Conservation (phyloP, 345 rosid genomes). For the Brassica nigra region DNA sequence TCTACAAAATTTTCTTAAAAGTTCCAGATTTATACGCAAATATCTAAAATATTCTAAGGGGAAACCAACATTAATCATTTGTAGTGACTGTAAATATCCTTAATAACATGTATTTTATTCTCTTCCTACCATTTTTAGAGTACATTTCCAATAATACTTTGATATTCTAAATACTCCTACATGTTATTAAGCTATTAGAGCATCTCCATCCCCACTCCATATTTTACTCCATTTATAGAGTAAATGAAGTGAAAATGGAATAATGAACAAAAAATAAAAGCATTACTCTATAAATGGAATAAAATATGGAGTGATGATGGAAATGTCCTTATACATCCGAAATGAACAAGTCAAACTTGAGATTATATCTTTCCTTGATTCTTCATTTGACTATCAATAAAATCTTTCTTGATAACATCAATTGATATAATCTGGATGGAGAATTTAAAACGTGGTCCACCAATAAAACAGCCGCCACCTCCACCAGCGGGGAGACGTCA, state of each 20-base stretch:
- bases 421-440: conserved; percentile 7
- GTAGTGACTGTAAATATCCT: not conserved
- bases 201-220: too few species aligned
- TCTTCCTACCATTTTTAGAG: not conserved
- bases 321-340: not conserved
- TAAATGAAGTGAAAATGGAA: too few species aligned
- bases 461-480: conserved; percentile 32
- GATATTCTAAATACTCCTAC: not conserved
- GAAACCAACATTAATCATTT: not conserved
- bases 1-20: not conserved
- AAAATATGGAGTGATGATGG: too few species aligned
- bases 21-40: not conserved
- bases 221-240: too few species aligned
- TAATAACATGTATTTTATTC: not conserved
- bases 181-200: not conserved
- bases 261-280: too few species aligned
- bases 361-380: not conserved
- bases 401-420: conserved; percentile 5
- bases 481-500: conserved; percentile 27
- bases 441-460: conserved; percentile 13
- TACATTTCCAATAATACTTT: not conserved
- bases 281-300: too few species aligned
- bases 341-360: not conserved
- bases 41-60: not conserved
- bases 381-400: not conserved